phyloP scores from a whole-genome alignment of 345 rosid species.

The Trapa incisa region DNA sequence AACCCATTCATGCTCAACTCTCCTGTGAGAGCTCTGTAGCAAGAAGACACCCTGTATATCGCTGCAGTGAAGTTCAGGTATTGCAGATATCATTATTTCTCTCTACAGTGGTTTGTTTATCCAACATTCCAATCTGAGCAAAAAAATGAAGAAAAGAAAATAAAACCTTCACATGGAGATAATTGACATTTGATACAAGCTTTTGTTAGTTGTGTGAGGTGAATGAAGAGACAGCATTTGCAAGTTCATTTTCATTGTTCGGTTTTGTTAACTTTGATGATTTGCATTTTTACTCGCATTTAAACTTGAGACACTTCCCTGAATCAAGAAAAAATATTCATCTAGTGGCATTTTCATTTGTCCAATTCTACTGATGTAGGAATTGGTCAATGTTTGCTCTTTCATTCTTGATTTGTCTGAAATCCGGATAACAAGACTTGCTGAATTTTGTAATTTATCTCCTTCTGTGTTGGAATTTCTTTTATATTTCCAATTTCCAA shows the following conservation, averaged over 20 bases:
- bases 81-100: neutral
- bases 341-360: neutral
- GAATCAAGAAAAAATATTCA: neutral
- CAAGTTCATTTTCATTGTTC: neutral
- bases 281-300: neutral
- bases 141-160: neutral
- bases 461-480: neutral
- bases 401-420: neutral
- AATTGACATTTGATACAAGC: neutral
- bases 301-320: neutral
- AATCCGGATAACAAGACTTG: neutral
- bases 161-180: neutral
- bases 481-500: neutral
- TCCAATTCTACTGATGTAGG: neutral
- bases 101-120: neutral
- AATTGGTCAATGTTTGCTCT: neutral
- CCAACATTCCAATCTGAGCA: neutral
- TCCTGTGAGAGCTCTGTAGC: conserved; percentile 45
- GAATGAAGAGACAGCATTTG: neutral
- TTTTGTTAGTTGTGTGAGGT: neutral
- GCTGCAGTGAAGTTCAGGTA: conserved; percentile 84
- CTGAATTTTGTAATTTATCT: neutral
- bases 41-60: conserved; percentile 65
- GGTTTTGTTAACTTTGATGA: neutral
- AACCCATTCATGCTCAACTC: conserved; percentile 58